A percentile compares a stretch with the other conserved stretches of the same genome.
Conservation (phyloP, 2,329 filamentous ascomycete species). For the Hyphodiscus sp. region DNA sequence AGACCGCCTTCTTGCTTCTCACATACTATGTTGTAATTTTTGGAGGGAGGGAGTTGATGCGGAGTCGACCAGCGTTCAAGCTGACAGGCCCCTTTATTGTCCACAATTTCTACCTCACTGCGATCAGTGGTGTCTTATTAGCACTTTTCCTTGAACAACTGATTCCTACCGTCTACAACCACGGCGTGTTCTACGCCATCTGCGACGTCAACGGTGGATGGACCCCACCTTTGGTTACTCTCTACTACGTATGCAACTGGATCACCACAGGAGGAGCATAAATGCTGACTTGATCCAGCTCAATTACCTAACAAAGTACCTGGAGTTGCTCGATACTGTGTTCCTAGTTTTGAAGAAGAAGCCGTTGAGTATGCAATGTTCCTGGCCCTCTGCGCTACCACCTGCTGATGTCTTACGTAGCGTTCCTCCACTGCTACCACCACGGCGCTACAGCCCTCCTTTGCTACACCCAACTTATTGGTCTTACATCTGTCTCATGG, state of each 20-base stretch:
- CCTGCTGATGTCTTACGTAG: constrained; percentile 37
- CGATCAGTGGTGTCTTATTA: constrained; percentile 74
- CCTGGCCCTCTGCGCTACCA: not conserved
- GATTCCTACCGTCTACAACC: constrained; percentile 70
- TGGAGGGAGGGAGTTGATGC: constrained; percentile 88
- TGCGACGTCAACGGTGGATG: constrained; percentile 78
- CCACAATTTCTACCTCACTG: constrained; percentile 92
- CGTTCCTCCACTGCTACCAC: constrained; percentile 99
- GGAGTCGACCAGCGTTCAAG: constrained; percentile 76
- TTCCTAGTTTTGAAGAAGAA: constrained; percentile 99
- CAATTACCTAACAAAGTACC: constrained; percentile 97
- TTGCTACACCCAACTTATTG: constrained; percentile 95
- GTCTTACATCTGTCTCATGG: constrained; percentile 90
- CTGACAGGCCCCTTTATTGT: constrained; percentile 86
- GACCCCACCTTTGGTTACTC: constrained; percentile 85
- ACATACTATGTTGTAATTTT: constrained; percentile 93
- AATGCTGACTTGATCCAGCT: constrained; percentile 53
- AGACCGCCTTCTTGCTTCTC: constrained; percentile 72
- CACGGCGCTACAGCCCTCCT: constrained; percentile 94
- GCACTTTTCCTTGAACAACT: constrained; percentile 88
- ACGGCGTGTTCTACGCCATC: constrained; percentile 84
- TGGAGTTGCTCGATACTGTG: constrained; percentile 90
- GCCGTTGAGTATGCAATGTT: constrained; percentile 63
- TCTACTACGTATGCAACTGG: constrained; percentile 73
- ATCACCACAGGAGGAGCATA: not conserved